phyloP scores from a whole-genome alignment of 768 basidiomycete species.

The Russula sp. region DNA sequence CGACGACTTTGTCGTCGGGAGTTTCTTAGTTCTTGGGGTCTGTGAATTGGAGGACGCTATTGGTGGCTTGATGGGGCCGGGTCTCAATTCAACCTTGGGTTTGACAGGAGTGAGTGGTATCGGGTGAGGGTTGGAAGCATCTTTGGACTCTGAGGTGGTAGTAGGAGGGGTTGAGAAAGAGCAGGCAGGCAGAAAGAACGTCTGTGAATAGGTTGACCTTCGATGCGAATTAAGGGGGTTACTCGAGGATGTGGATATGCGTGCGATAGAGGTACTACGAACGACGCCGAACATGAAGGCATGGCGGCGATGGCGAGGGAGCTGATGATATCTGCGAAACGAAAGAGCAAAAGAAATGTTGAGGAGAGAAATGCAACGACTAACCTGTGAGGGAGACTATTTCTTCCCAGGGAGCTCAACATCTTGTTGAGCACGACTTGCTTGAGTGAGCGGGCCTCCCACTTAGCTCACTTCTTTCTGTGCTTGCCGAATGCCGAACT shows the following conservation, averaged over 20 bases:
- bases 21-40: constrained; percentile 10
- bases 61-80: constrained; percentile 49
- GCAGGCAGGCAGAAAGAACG: constrained; percentile 1
- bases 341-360: not conserved
- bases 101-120: constrained; percentile 27
- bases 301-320: not conserved
- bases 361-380: constrained; percentile 1
- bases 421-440: constrained; percentile 23
- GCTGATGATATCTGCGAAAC: constrained; percentile 6
- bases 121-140: constrained; percentile 25
- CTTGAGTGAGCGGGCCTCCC: no score
- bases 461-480: no score
- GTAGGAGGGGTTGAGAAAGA: constrained; percentile 29
- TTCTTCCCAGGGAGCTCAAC: constrained; percentile 33
- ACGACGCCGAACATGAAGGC: not conserved
- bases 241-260: not conserved
- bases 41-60: constrained; percentile 27
- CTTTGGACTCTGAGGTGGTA: constrained; percentile 19
- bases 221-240: not conserved
- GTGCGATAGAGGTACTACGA: not conserved
- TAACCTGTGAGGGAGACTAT: constrained; percentile 36
- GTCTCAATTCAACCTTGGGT: constrained; percentile 52
- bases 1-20: constrained; percentile 20
- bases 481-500: no score
- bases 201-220: not conserved